Conservation (phyloP, 257 asterid species). For the Salvia hispanica region DNA sequence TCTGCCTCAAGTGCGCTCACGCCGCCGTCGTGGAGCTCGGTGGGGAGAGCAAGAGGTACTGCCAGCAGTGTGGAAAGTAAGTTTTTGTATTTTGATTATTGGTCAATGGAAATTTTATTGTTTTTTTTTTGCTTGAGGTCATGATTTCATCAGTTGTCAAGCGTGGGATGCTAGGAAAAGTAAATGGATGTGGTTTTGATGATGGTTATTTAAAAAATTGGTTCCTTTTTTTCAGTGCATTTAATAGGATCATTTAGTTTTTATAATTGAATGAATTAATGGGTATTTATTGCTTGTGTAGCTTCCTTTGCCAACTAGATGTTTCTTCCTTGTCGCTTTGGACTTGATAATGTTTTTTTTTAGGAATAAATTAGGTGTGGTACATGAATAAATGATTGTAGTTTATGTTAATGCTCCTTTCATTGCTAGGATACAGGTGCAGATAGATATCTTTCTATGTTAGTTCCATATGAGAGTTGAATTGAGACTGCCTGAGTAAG, state of each 20-base stretch:
- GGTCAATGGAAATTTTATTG: constrained; percentile 20
- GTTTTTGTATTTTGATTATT: constrained; percentile 16
- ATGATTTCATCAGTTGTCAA: background rate
- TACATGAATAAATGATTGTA: background rate
- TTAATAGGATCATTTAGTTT: background rate
- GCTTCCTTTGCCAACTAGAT: constrained; percentile 17
- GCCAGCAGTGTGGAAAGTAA: constrained; percentile 85
- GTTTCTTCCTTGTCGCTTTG: background rate
- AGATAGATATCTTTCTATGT: background rate
- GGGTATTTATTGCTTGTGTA: background rate
- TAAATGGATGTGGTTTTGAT: constrained; percentile 1
- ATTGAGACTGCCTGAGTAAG: background rate
- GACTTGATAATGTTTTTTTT: background rate
- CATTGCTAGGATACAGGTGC: background rate
- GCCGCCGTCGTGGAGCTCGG: constrained; percentile 68
- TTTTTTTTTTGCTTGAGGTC: background rate
- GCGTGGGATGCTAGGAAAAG: background rate
- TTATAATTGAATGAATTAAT: constrained; percentile 1
- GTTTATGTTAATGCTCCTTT: constrained; percentile 6
- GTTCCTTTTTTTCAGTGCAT: background rate
- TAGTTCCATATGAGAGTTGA: background rate
- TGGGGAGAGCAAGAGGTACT: constrained; percentile 84
- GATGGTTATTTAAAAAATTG: constrained; percentile 26
- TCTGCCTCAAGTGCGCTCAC: constrained; percentile 81
- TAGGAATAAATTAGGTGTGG: background rate